Base-by-base conservation (phyloP, 306 rosid genomes). In the Glycine soja region DNA sequence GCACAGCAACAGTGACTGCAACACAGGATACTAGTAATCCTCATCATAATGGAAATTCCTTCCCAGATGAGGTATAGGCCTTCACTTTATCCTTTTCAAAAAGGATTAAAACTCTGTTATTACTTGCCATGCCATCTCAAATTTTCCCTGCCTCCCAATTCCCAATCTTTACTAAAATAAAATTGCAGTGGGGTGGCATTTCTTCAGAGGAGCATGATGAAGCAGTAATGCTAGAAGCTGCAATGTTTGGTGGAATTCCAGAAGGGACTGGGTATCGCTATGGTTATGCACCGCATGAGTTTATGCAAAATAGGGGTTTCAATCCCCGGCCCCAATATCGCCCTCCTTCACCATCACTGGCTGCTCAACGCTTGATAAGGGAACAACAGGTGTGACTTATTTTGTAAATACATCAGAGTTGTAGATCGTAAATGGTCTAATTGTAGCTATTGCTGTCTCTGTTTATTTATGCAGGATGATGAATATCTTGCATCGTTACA, bases 161-260 rank as follows among this genome's bases (percentile, higher is more conserved):
- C 38, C 53, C 73, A 64, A 75, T 45, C 52, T 79, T 75, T 18
- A 57, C 47, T 74, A 76, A 15, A 81, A 68, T 65, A 19, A 69
- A 80, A 81, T 72, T 83, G 86, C 87, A 95, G 99, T 93, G 96
- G 99, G 98, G 98, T 81, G 98, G 97, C 78, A 91, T 93, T 71
- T 93, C 96, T 79, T 91, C 98, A 2, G 93, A 80, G 90, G 98
- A 95, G 78, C 98, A 89, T 46, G 96, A 95, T 51, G 98, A 91
- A 86, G 98, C 98, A 59, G 96, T 95, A 65, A 96, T 96, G 97
- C 97, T 95, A 45, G 98, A 93, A 90, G 98, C 97, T 65, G 98
- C 98, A 75, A 90, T 92, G 94, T 95, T 93, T 72, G 99, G 99
- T 77, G 97, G 98, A 81, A 88, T 91, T 74, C 95, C 98, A 10